Percentiles rank a stretch among this genome's conserved stretches.
Conservation (phyloP, 2,329 filamentous ascomycete species). For the Neonectria coccinea region DNA sequence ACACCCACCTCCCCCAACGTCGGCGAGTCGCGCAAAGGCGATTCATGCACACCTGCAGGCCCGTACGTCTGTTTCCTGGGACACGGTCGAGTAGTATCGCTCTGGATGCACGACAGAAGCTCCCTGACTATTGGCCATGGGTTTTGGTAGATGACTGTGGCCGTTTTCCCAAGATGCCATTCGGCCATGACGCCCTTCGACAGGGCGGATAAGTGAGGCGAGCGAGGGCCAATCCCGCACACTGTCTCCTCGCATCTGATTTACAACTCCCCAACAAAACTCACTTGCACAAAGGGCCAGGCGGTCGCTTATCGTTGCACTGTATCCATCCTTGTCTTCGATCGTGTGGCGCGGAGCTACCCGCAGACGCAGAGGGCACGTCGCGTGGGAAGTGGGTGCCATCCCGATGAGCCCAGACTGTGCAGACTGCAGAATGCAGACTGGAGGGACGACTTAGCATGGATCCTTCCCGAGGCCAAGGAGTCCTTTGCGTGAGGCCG, state of each 20-base stretch:
- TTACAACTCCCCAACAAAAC: too few species aligned
- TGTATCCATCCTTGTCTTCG: conserved; percentile 4
- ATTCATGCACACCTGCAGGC: not conserved
- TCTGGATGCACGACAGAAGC: not conserved
- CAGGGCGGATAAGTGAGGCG: conserved; percentile 22
- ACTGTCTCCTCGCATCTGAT: not conserved
- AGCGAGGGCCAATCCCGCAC: not conserved
- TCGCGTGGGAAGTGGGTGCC: conserved; percentile 9
- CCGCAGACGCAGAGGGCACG: not conserved
- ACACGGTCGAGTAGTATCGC: not conserved
- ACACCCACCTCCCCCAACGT: conserved; percentile 17
- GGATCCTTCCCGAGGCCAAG: not conserved
- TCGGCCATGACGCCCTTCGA: not conserved
- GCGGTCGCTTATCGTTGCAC: too few species aligned
- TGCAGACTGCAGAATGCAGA: not conserved
- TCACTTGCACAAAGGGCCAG: not conserved
- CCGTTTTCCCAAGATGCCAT: not conserved
- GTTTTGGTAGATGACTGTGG: not conserved
- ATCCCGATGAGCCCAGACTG: not conserved
- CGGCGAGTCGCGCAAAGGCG: not conserved
- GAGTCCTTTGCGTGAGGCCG: not conserved
- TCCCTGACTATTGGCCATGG: not conserved
- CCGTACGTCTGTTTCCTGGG: not conserved
- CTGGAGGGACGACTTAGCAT: not conserved
- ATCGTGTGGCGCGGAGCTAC: conserved; percentile 5